These are phyloP conservation scores for Austroboletus festivus DNA, from an alignment of 768 basidiomycete genomes.

Conservation along the genomic window DNA sequence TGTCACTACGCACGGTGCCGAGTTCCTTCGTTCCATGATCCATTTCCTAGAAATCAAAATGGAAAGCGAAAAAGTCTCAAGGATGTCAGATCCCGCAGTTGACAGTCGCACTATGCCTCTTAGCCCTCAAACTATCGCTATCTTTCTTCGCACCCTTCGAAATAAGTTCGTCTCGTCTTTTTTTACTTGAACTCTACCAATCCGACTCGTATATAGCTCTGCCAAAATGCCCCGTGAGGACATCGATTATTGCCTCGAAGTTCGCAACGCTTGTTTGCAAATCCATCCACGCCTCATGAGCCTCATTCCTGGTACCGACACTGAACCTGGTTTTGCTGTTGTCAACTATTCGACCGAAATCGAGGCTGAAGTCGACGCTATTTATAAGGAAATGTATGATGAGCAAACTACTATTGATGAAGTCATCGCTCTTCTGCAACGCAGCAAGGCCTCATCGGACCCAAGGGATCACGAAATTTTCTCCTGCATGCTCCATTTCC, in stretches of 20 bases:
- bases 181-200: conserved; percentile 3
- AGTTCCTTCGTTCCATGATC: conserved; percentile 85
- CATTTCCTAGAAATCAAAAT: conserved; percentile 91
- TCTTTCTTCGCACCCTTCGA: conserved; percentile 86
- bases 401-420: conserved; percentile 93
- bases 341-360: conserved; percentile 86
- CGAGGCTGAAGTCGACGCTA: conserved; percentile 88
- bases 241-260: conserved; percentile 82
- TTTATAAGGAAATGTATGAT: conserved; percentile 98
- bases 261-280: conserved; percentile 90
- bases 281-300: conserved; percentile 96
- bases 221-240: conserved; percentile 73
- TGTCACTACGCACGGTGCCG: conserved; percentile 73
- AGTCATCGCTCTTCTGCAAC: conserved; percentile 84
- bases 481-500: conserved; percentile 99
- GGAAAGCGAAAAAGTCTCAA: conserved; percentile 76
- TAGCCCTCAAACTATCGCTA: conserved; percentile 85
- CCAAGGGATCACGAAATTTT: conserved; percentile 92
- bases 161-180: conserved; percentile 55
- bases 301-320: conserved; percentile 79
- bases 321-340: conserved; percentile 88
- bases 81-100: conserved; percentile 72
- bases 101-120: conserved; percentile 83
- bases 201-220: conserved; percentile 44
- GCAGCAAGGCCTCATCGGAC: conserved; percentile 78